Base-by-base conservation (phyloP, 352 stramenopile species). In the Phytopythium delawarense region DNA sequence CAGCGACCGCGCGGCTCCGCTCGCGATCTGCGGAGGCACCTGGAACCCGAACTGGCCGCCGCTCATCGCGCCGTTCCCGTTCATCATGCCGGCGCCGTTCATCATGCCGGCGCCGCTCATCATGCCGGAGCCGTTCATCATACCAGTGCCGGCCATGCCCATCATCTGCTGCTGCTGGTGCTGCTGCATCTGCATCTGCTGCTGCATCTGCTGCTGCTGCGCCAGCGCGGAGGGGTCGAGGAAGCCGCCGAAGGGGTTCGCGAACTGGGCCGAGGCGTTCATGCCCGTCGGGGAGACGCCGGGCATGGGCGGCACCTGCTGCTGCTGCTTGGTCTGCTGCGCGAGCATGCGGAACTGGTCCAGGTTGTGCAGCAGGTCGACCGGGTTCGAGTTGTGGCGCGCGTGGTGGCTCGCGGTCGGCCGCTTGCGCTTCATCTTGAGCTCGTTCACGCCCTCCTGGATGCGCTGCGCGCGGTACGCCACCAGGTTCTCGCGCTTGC, bases 401-500 rank as follows among this genome's bases (percentile, higher is more conserved):
- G 71, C 67, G 64, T 92, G 83, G 55, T 83, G 71, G 23, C 58
- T 57, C 52, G 61, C 74, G 23, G 69, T 62, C 0, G 82, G 75
- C 7, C 83, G 80, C 56, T 92, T 92, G 45, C 81, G 83, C 63
- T 92, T 92, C 81, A 92, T 90, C 65, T 89, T 86, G 64, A 88
- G 73, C 62, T 87, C 78, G 18, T 88, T 84, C 39, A 88, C 69
- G 51, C 76, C 79, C 28, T 80, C 76, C 44, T 88, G 77, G 46
- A 91, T 87, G 46, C 81, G 80, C 56, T 88, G 80, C 34, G 80
- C 76, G 37, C 72, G 80, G 48, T 83, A 84, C 8, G 67, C 70
- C n/a, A 80, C 78, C 35, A 35, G 39, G 52, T 40, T 72, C 20
- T 55, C 72, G n/a, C 54, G 55, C n/a, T 25, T 66, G 18, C 53